These are phyloP conservation scores for Spinacia oleracea DNA, from an alignment of 179 eudicot species.

Conservation along the genomic window DNA sequence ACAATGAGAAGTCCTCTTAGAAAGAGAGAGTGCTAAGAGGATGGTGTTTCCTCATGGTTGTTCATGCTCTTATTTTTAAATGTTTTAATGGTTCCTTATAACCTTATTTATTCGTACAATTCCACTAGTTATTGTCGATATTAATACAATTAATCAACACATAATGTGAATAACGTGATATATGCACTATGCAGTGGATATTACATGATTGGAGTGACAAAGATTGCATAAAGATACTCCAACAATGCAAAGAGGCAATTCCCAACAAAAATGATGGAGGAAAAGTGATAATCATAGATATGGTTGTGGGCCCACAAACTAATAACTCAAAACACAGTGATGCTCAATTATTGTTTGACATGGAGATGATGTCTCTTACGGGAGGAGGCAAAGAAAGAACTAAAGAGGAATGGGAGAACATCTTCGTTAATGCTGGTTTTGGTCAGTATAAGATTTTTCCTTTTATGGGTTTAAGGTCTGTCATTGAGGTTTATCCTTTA, in stretches of 20 bases:
- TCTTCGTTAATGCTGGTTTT: constrained; percentile 36
- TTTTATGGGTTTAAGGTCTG: constrained; percentile 31
- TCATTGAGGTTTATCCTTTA: constrained; percentile 30
- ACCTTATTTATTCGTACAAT: too few relatives aligned
- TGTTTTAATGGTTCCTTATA: too few relatives aligned
- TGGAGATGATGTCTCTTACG: constrained; percentile 26
- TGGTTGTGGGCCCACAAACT: background rate
- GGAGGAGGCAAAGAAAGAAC: constrained; percentile 35
- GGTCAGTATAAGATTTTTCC: constrained; percentile 27
- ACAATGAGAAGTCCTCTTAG: too few relatives aligned
- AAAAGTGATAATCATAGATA: constrained; percentile 6
- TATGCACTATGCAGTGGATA: background rate
- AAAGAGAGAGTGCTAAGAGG: too few relatives aligned
- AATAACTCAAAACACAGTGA: background rate
- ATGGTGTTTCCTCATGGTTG: too few relatives aligned
- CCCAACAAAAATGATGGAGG: background rate
- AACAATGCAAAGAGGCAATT: constrained; percentile 4
- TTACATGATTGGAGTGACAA: constrained; percentile 4
- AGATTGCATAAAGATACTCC: background rate
- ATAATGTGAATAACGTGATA: too few relatives aligned
- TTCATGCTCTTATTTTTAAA: too few relatives aligned
- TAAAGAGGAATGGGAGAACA: constrained; percentile 33
- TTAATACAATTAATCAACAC: too few relatives aligned
- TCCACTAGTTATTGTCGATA: too few relatives aligned
- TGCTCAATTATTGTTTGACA: constrained; percentile 17